These are phyloP conservation scores for Tylopilus subfusipes DNA, from an alignment of 768 basidiomycete species.

Conservation along the genomic window DNA sequence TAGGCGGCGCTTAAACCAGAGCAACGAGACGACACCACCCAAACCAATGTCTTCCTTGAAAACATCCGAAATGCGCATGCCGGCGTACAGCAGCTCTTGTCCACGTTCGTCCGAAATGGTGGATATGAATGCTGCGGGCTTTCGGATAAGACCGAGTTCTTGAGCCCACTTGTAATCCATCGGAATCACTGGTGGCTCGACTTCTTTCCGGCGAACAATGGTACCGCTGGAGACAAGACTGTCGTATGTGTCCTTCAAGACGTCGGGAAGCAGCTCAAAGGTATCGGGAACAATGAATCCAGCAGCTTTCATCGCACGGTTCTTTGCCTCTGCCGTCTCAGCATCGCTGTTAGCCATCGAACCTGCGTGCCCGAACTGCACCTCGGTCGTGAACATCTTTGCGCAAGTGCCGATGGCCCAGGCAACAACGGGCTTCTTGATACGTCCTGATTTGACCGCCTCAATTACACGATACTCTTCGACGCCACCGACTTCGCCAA, in stretches of 20 bases:
- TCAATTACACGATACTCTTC: conserved; percentile 99
- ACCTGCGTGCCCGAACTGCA: conserved; percentile 99
- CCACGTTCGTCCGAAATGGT: conserved; percentile 99
- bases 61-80: conserved; percentile 98
- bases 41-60: conserved; percentile 97
- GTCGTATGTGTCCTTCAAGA: conserved; percentile 83
- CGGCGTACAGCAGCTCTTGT: conserved; percentile 96
- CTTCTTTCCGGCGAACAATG: conserved; percentile 70
- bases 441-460: conserved; percentile 87
- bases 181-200: conserved; percentile 93
- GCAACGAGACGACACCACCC: conserved; percentile 91
- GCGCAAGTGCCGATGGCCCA: conserved; percentile 99
- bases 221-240: conserved; percentile 65
- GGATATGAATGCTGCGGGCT: conserved; percentile 98
- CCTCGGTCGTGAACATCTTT: conserved; percentile 99
- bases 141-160: conserved; percentile 96
- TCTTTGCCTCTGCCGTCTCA: conserved; percentile 99
- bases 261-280: conserved; percentile 91
- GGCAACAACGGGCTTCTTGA: conserved; percentile 98
- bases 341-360: conserved; percentile 96
- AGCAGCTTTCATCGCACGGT: conserved; percentile 88
- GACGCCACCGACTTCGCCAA: conserved; percentile 98
- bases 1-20: conserved; percentile 97
- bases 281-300: conserved; percentile 97
- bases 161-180: conserved; percentile 99